A percentile compares a stretch with the other conserved stretches of the same genome.
These are phyloP conservation scores for Globisporangium recalcitrans DNA, from an alignment of 352 stramenopile genomes.

Conservation along the genomic window DNA sequence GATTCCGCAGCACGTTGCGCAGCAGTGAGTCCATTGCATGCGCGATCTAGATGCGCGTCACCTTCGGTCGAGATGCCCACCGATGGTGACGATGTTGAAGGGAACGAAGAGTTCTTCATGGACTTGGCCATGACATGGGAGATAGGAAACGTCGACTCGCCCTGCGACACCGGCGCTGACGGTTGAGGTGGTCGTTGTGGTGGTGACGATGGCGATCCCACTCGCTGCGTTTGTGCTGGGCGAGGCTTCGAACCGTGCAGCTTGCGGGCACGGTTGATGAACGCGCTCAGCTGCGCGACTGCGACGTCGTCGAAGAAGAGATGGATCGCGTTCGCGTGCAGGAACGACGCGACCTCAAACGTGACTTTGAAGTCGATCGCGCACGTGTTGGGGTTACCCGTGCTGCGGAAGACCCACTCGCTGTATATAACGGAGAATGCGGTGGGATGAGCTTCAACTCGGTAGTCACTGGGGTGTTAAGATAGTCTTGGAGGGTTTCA, in stretches of 20 bases:
- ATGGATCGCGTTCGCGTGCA: conserved; percentile 76
- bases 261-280: conserved; percentile 62
- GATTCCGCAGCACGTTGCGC: conserved; percentile 19
- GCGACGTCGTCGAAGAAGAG: conserved; percentile 85
- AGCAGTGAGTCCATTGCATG: conserved; percentile 5
- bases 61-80: not conserved
- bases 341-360: conserved; percentile 75
- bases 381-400: conserved; percentile 45
- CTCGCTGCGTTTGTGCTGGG: conserved; percentile 1
- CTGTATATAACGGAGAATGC: conserved; percentile 17
- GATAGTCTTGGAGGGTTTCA: not conserved
- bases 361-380: conserved; percentile 77
- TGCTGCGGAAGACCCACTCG: conserved; percentile 66
- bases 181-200: not conserved
- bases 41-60: not conserved
- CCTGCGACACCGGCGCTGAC: not conserved
- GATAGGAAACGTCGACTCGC: conserved; percentile 9
- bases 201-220: not conserved
- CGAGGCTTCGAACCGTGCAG: conserved; percentile 33
- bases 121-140: not conserved
- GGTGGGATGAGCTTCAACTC: conserved; percentile 2
- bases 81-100: not conserved
- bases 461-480: no score
- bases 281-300: conserved; percentile 75
- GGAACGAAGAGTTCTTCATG: not conserved